These are phyloP conservation scores for Verruconis gallopava DNA, from an alignment of 2,329 filamentous ascomycete species.

Conservation along the genomic window DNA sequence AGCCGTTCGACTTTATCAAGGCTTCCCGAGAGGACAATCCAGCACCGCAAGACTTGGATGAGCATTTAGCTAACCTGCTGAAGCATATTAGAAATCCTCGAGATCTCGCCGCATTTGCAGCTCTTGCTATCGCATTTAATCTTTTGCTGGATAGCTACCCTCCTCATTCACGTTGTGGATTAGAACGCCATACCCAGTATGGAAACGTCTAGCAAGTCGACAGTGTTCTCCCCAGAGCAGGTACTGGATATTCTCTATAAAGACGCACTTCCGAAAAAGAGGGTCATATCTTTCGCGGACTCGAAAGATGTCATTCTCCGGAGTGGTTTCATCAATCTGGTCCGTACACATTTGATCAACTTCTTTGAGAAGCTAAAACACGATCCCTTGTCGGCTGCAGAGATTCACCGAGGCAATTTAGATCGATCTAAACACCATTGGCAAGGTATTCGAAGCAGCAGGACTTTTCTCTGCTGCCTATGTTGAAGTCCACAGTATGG, in stretches of 20 bases:
- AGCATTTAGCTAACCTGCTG: conserved; percentile 16
- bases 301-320: conserved; percentile 11
- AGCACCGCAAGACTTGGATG: conserved; percentile 11
- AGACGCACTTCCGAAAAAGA: conserved; percentile 7
- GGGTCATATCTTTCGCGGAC: conserved; percentile 3
- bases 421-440: conserved; percentile 11
- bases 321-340: conserved; percentile 13
- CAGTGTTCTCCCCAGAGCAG: conserved; percentile 10
- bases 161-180: conserved; percentile 11
- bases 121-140: conserved; percentile 15
- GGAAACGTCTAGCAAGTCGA: conserved; percentile 3
- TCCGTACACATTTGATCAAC: conserved; percentile 10
- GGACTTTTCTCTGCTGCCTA: conserved; percentile 12
- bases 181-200: not conserved
- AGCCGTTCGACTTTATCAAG: conserved; percentile 15
- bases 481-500: conserved; percentile 12
- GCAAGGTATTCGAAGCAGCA: conserved; percentile 13
- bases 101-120: conserved; percentile 15
- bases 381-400: conserved; percentile 6
- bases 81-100: conserved; percentile 13
- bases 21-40: conserved; percentile 13
- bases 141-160: conserved; percentile 17
- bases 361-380: conserved; percentile 11
- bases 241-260: conserved; percentile 12
- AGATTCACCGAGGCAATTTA: conserved; percentile 10